Base-by-base conservation (phyloP, 1,284 basidiomycete species). In the Cronartium quercuum region DNA sequence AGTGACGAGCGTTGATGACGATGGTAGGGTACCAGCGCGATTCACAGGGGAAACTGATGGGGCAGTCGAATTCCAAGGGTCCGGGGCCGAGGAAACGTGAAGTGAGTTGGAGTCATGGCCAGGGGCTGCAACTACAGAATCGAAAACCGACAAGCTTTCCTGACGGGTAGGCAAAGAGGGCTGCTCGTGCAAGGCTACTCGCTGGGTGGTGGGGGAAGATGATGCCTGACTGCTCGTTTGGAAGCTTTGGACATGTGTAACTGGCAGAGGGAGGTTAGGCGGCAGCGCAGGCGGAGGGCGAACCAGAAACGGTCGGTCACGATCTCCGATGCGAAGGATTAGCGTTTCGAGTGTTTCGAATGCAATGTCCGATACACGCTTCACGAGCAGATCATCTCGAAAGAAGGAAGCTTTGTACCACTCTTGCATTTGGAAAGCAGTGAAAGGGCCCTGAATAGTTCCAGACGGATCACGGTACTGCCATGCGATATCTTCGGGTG, bases 301-400 rank as follows among this genome's bases (percentile, higher is more conserved):
- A 29, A 47, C 42, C 47, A 84, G 77, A 78, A 84, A 84, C 2
- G 83, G 83, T 60, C 78, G 77, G 4, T 79, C 76, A 15, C 77
- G 69, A 66, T 83, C 78, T 21, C 81, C 81, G 6, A 81, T 66
- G 3, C 80, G 79, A 15, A 78, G 77, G n/a, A 83, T 77, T 24
- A 82, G 76, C 7, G 78, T 78, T 51, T 80, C 82, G 18, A 84
- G 80, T 15, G 82, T 79, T 58, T 80, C 80, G 68, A 83, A 83
- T 7, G 81, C 80, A 35, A 69, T 60, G 57, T 82, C 82, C 38
- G 80, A 79, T 6, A 79, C 69, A 4, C 78, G 78, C 69, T 79
- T 79, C 76, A 81, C 80, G 29, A 74, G 64, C 18, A 64, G 47
- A 41, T 66, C 69, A 51, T 64, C 69, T 12, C 62, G 61, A 38